These are phyloP conservation scores for Poronia punctata DNA, from an alignment of 495 filamentous ascomycete species.

Conservation along the genomic window DNA sequence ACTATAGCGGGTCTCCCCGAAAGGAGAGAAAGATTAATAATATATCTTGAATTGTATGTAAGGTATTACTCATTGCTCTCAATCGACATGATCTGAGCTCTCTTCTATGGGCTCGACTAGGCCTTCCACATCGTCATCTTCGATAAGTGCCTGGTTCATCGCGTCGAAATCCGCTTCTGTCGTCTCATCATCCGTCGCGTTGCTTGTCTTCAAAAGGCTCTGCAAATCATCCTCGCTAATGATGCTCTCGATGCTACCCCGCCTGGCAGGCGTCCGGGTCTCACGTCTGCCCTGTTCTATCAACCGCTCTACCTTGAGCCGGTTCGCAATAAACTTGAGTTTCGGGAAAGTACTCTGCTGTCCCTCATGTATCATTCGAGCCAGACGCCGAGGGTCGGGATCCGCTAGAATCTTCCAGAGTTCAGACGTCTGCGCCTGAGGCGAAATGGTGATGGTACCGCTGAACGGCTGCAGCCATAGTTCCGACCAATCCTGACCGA, in stretches of 20 bases:
- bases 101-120: constrained; percentile 3
- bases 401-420: constrained; percentile 84
- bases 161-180: constrained; percentile 13
- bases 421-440: constrained; percentile 65
- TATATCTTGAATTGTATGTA: too few species aligned
- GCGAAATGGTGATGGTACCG: constrained; percentile 94
- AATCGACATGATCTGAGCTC: not conserved
- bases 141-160: constrained; percentile 10
- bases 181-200: constrained; percentile 22
- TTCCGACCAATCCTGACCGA: constrained; percentile 95
- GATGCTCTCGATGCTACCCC: constrained; percentile 40
- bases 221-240: constrained; percentile 37
- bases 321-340: constrained; percentile 80
- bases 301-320: constrained; percentile 72
- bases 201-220: constrained; percentile 21
- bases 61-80: too few species aligned
- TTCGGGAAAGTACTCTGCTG: constrained; percentile 84
- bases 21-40: too few species aligned
- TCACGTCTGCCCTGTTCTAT: constrained; percentile 68
- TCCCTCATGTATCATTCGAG: constrained; percentile 80
- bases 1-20: too few species aligned
- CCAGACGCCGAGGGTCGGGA: constrained; percentile 64
- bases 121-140: constrained; percentile 10
- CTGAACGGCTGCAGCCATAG: constrained; percentile 93
- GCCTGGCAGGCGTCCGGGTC: constrained; percentile 31